Evolutionary conservation across 2,329 filamentous ascomycete species (phyloP), one percentile per base, ranked within the genome.

Genomic region (Colletotrichum sp.): DNA sequence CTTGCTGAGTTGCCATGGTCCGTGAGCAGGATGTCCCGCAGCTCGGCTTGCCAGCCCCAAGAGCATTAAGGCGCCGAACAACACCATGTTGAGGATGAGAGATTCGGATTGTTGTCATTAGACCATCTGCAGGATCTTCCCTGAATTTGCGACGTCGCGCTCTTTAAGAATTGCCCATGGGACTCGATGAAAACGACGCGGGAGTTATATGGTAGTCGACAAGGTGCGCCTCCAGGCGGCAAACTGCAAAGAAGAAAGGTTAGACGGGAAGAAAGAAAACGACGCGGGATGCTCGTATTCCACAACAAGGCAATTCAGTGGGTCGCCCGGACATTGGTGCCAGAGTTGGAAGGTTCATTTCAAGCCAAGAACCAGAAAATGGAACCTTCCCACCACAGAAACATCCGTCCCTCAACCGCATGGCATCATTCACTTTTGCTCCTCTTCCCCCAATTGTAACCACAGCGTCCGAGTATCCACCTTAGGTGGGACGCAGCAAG

Each of bases 81-180:
- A 52, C 1, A 52, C n/a, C 43, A 52, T 52, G 6, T 52, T 52
- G 43, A 21, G 43, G n/a, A 5, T 52, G 10, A 52, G 6, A 3
- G 2, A 21, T 21, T 13, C 43, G 6, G 6, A 9, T 52, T 21
- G 10, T 21, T 21, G n/a, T 52, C 6, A 7, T 7, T 3, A 13
- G 43, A 52, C 18, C 3, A 4, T 48, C 0, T 4, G 5, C 9
- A 4, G 1, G 3, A 12, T 48, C 18, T 13, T 48, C 13, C 6
- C 43, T 21, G 4, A 13, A 4, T 7, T 52, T 52, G n/a, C 43
- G 43, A 52, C 1, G 2, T 21, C 43, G n/a, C 43, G n/a, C 1
- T 21, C n/a, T 52, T 52, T 52, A 52, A 52, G n/a, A 5, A 52
- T 15, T 0, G 32, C 32, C 32, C 13, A 34, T 21, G 10, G n/a